Conservation (phyloP, 441 rosid species). For the Hura crepitans region DNA sequence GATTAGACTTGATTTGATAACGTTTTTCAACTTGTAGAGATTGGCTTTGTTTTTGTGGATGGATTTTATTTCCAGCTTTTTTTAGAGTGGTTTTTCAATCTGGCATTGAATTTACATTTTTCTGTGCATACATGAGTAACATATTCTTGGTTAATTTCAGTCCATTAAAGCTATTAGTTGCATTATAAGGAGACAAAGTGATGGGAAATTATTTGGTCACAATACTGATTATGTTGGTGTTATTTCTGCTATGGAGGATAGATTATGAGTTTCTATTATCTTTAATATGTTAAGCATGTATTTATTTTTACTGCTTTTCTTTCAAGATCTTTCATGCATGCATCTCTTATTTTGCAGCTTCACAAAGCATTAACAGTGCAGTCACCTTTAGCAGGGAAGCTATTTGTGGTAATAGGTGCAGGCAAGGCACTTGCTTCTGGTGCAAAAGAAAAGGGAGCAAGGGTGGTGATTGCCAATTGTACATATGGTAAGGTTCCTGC, state of each 20-base stretch:
- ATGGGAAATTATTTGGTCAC: constrained; percentile 50
- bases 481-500: constrained; percentile 41
- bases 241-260: constrained; percentile 59
- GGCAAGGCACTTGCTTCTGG: constrained; percentile 65
- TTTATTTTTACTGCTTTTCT: constrained; percentile 9
- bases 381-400: constrained; percentile 50
- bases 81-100: constrained; percentile 7
- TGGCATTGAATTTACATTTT: constrained; percentile 16
- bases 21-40: not conserved
- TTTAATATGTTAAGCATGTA: constrained; percentile 5
- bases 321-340: not conserved
- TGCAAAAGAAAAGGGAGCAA: constrained; percentile 53
- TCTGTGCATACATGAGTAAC: constrained; percentile 8
- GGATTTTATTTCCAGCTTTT: constrained; percentile 18
- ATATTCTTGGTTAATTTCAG: constrained; percentile 41
- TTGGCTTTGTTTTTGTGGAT: not conserved
- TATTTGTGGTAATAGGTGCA: constrained; percentile 58
- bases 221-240: constrained; percentile 66
- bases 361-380: constrained; percentile 25
- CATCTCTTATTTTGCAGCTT: constrained; percentile 17
- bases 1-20: not conserved
- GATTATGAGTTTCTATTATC: constrained; percentile 37
- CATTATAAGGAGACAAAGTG: constrained; percentile 43
- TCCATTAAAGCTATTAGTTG: constrained; percentile 61
- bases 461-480: constrained; percentile 55